Percentiles rank a stretch among this genome's conserved stretches.
Evolutionary conservation across 805 yeast species (phyloP).

Genomic region (Candida pseudoglaebosa): DNA sequence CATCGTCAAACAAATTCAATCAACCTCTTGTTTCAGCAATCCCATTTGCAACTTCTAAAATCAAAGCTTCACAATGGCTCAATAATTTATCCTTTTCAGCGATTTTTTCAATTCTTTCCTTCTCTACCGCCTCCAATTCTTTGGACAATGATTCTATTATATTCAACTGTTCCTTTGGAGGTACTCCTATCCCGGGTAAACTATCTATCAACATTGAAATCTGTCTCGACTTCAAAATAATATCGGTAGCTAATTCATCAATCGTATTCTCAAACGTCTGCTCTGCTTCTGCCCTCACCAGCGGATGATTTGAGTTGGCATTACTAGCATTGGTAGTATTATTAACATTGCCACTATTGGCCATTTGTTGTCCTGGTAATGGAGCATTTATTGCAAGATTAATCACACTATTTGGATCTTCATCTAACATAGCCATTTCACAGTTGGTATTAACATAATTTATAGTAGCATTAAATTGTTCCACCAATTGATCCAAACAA

Average conservation of each 20-base stretch:
- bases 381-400: conserved; percentile 63
- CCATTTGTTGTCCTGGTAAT: conserved; percentile 31
- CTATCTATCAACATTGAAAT: conserved; percentile 81
- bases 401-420: conserved; percentile 58
- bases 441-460: conserved; percentile 54
- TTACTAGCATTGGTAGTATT: conserved; percentile 13
- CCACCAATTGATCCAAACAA: conserved; percentile 78
- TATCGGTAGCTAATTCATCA: conserved; percentile 78
- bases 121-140: conserved; percentile 60
- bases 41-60: conserved; percentile 55
- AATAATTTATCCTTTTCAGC: conserved; percentile 61
- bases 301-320: conserved; percentile 12
- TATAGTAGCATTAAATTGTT: conserved; percentile 74
- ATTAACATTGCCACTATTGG: conserved; percentile 5
- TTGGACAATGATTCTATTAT: conserved; percentile 58
- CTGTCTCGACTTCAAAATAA: conserved; percentile 82
- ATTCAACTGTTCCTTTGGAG: conserved; percentile 67
- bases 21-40: conserved; percentile 38
- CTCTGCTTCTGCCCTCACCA: conserved; percentile 13
- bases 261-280: conserved; percentile 42
- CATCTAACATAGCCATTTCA: conserved; percentile 47
- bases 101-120: conserved; percentile 52
- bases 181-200: conserved; percentile 88
- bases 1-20: not conserved
- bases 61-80: conserved; percentile 61